Evolutionary conservation across 257 asterid species (phyloP).

Genomic region (Lavandula angustifolia): DNA sequence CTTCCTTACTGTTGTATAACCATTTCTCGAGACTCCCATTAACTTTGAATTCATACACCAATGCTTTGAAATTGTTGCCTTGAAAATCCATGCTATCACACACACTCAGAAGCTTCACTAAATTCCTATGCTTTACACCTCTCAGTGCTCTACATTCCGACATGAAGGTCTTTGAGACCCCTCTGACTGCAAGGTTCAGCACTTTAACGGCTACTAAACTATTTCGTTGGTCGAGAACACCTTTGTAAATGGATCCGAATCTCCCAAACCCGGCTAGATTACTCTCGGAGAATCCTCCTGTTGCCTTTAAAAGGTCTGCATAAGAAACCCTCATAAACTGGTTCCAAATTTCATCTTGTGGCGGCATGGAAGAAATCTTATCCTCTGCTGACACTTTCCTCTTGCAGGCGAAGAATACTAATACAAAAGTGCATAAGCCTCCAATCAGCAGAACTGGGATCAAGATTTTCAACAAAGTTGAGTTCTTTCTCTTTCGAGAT

Average conservation of each 20-base stretch:
- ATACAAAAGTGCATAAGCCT: not conserved
- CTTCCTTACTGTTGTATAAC: not conserved
- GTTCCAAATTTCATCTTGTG: not conserved
- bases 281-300: slow-evolving; percentile 27
- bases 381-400: not conserved
- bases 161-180: not conserved
- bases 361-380: not conserved
- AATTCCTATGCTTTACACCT: not conserved
- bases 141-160: not conserved
- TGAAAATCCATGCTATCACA: not conserved
- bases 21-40: not conserved
- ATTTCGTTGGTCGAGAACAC: slow-evolving; percentile 1
- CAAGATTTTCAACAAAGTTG: not conserved
- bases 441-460: not conserved
- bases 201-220: slow-evolving; percentile 20
- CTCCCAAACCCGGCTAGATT: slow-evolving; percentile 36
- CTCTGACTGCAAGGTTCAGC: not conserved
- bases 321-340: slow-evolving; percentile 29
- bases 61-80: not conserved
- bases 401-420: not conserved
- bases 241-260: slow-evolving; percentile 15
- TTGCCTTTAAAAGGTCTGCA: slow-evolving; percentile 28
- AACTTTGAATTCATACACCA: not conserved
- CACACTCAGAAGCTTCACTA: not conserved
- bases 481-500: not conserved